Evolutionary conservation across 2,329 filamentous ascomycete species (phyloP).

Genomic region (Penicillium olsonii): DNA sequence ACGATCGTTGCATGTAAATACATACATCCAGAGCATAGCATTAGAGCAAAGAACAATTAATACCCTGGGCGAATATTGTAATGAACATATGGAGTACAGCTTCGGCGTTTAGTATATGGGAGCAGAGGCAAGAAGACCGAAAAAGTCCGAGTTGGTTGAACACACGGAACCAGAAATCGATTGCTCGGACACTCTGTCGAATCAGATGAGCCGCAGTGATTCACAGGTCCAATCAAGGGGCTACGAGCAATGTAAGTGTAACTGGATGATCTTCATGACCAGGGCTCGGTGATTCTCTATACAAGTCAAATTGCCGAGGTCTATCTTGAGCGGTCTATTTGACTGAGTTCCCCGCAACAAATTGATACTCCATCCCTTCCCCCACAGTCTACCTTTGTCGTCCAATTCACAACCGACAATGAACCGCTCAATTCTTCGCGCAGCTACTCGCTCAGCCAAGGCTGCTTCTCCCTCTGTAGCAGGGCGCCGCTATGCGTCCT

Average conservation of each 20-base stretch:
- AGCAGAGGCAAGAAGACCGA: constrained; percentile 11
- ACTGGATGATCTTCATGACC: neutral
- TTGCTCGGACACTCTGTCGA: constrained; percentile 14
- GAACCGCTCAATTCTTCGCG: constrained; percentile 36
- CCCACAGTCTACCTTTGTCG: constrained; percentile 1
- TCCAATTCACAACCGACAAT: constrained; percentile 21
- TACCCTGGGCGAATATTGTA: neutral
- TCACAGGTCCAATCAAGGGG: neutral
- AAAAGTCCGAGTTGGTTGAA: constrained; percentile 18
- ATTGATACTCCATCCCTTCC: constrained; percentile 1
- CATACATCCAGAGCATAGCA: neutral
- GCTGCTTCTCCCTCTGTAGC: constrained; percentile 21
- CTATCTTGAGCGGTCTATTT: constrained; percentile 22
- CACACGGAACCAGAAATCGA: neutral
- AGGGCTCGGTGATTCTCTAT: constrained; percentile 18
- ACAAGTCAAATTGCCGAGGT: constrained; percentile 30
- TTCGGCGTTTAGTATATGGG: constrained; percentile 7
- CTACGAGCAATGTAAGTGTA: neutral
- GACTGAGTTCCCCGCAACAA: constrained; percentile 25
- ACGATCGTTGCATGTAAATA: constrained; percentile 7
- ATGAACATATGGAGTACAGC: neutral
- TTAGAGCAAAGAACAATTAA: constrained; percentile 1
- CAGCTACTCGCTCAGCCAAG: constrained; percentile 32
- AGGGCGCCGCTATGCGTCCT: constrained; percentile 32
- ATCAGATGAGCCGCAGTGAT: constrained; percentile 4